Percentiles rank a stretch among this genome's conserved stretches.
Evolutionary conservation across 768 basidiomycete species (phyloP).

Genomic region (Rhodotorula sphaerocarpa): DNA sequence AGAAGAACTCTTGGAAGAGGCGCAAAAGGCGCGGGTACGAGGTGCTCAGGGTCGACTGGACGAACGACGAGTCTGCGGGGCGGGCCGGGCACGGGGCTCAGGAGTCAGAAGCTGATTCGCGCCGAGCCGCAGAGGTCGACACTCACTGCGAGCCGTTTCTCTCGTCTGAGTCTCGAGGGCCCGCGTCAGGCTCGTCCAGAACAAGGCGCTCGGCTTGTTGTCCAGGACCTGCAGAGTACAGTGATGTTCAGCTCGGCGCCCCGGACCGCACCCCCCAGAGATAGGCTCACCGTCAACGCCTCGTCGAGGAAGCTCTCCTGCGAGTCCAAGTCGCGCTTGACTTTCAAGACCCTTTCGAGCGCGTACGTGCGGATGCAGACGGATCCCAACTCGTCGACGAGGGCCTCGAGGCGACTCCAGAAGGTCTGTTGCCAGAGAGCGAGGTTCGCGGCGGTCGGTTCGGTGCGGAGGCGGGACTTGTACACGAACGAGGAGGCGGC

Average conservation of each 20-base stretch:
- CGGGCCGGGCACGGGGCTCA: background rate
- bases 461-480: conserved; percentile 76
- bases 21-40: conserved; percentile 82
- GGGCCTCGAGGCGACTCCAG: conserved; percentile 68
- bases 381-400: conserved; percentile 80
- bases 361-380: conserved; percentile 92
- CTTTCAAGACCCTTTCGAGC: conserved; percentile 80
- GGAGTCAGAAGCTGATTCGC: background rate
- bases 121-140: background rate
- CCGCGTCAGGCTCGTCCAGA: conserved; percentile 75
- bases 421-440: conserved; percentile 76
- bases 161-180: conserved; percentile 73
- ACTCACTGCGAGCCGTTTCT: conserved; percentile 67
- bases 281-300: conserved; percentile 73
- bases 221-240: conserved; percentile 64
- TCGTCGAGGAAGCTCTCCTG: conserved; percentile 79
- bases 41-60: conserved; percentile 77
- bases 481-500: conserved; percentile 52
- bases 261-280: too few species aligned
- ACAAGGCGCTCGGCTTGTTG: conserved; percentile 78
- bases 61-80: conserved; percentile 67
- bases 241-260: too few species aligned
- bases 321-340: conserved; percentile 75
- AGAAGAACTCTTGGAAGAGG: conserved; percentile 93
- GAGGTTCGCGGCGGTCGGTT: conserved; percentile 78